Conservation (phyloP, 257 asterid genomes). For the Solanum appendiculatum region DNA sequence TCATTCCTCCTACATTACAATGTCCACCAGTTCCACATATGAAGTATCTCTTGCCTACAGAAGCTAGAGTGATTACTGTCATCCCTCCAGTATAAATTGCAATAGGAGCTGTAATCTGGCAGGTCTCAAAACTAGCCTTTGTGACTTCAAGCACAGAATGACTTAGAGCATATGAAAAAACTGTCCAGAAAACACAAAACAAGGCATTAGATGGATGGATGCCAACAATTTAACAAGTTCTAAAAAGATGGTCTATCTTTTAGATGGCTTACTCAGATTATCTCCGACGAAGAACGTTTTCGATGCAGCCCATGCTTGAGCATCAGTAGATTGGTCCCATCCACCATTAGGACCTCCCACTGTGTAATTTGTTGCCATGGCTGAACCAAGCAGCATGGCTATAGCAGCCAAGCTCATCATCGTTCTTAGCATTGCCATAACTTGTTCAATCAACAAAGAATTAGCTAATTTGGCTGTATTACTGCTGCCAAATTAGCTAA, state of each 20-base stretch:
- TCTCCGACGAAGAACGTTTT: conserved; percentile 40
- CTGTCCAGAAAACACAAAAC: conserved; percentile 20
- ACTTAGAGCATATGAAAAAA: conserved; percentile 32
- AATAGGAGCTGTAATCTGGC: conserved; percentile 32
- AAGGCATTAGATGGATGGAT: not conserved
- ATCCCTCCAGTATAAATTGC: conserved; percentile 33
- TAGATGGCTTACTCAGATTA: conserved; percentile 28
- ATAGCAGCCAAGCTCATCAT: conserved; percentile 11
- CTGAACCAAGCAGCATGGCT: conserved; percentile 13
- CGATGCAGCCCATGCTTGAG: conserved; percentile 44
- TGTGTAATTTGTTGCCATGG: conserved; percentile 37
- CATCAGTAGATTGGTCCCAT: conserved; percentile 41
- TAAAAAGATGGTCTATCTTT: not conserved
- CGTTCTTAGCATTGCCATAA: conserved; percentile 23
- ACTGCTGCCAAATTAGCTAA: not conserved
- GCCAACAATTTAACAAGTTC: not conserved
- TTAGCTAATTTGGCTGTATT: not conserved
- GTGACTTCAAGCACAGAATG: conserved; percentile 67
- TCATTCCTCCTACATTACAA: conserved; percentile 76
- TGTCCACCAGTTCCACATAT: conserved; percentile 51
- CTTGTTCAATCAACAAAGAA: not conserved
- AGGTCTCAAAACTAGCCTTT: conserved; percentile 37
- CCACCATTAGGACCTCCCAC: conserved; percentile 54
- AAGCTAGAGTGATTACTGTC: conserved; percentile 29
- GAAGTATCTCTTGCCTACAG: conserved; percentile 59